phyloP scores from a whole-genome alignment of 2,329 filamentous ascomycete genomes.

The Sphaerostilbella broomeana region DNA sequence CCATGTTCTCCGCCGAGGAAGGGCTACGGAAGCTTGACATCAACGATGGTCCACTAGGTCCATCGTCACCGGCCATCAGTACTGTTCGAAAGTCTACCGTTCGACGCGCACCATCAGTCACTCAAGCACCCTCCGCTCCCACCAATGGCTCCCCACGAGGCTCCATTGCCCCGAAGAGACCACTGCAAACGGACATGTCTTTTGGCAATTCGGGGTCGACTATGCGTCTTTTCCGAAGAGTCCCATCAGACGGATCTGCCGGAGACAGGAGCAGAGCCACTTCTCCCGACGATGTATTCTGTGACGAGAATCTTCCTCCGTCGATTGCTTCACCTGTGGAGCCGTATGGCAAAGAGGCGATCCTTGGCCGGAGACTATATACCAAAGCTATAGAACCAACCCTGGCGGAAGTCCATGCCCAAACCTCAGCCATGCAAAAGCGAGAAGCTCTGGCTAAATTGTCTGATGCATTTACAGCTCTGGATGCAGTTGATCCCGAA shows the following conservation, averaged over 20 bases:
- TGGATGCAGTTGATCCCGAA: conserved; percentile 85
- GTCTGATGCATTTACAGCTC: conserved; percentile 75
- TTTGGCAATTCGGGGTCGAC: conserved; percentile 93
- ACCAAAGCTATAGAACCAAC: conserved; percentile 74
- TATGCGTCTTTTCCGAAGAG: conserved; percentile 82
- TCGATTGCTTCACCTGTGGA: conserved; percentile 40
- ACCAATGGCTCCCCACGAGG: conserved; percentile 38
- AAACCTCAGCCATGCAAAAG: conserved; percentile 60
- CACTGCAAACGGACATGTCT: conserved; percentile 80
- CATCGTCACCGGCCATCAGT: conserved; percentile 44
- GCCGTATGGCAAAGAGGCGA: conserved; percentile 68
- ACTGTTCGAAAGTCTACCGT: conserved; percentile 57
- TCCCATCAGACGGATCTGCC: conserved; percentile 61
- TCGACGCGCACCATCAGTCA: conserved; percentile 40
- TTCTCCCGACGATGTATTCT: conserved; percentile 36
- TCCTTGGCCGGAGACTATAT: conserved; percentile 75
- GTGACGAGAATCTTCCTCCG: conserved; percentile 60
- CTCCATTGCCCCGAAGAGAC: conserved; percentile 56
- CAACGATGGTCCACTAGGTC: conserved; percentile 53
- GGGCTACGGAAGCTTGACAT: conserved; percentile 54
- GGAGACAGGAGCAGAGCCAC: conserved; percentile 32
- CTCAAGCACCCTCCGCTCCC: conserved; percentile 27
- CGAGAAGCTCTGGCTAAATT: conserved; percentile 77
- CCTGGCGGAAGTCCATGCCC: conserved; percentile 80
- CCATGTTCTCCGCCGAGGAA: conserved; percentile 53